A percentile compares a stretch with the other conserved stretches of the same genome.
phyloP scores from a whole-genome alignment of 176 grass and related monocot genomes.

The Eremochloa ophiuroides region DNA sequence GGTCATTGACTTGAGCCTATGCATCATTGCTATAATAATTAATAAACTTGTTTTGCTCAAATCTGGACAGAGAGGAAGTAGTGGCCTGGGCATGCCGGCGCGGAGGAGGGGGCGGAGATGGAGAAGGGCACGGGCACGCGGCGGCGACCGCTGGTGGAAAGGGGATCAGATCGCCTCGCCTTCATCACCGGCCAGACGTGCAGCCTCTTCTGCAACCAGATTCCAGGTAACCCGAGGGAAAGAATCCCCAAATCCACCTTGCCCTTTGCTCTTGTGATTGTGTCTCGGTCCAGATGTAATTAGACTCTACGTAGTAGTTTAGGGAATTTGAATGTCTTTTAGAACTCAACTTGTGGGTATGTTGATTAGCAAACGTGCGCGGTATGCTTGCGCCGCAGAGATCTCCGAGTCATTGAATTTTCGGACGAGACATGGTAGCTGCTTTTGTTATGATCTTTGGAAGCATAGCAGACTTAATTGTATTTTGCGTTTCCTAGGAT shows the following conservation, averaged over 20 bases:
- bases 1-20: no score
- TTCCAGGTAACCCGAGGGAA: constrained; percentile 20
- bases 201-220: constrained; percentile 23
- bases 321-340: background rate
- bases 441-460: no score
- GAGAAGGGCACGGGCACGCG: constrained; percentile 49
- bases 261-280: background rate
- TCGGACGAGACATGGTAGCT: background rate
- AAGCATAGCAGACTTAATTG: no score
- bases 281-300: background rate
- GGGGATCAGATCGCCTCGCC: constrained; percentile 77
- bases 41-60: no score
- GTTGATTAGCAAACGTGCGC: background rate
- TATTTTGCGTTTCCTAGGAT: no score
- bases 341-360: background rate
- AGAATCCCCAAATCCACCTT: background rate
- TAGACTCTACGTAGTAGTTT: background rate
- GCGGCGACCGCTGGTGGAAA: constrained; percentile 65
- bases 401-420: background rate
- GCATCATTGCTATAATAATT: no score
- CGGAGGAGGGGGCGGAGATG: constrained; percentile 19
- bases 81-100: constrained; percentile 30
- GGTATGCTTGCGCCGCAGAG: background rate
- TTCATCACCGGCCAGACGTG: constrained; percentile 64
- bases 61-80: background rate